Percentiles rank a stretch among this genome's conserved stretches.
phyloP scores from a whole-genome alignment of 148 eudicot genomes.

The Oxyria digyna region DNA sequence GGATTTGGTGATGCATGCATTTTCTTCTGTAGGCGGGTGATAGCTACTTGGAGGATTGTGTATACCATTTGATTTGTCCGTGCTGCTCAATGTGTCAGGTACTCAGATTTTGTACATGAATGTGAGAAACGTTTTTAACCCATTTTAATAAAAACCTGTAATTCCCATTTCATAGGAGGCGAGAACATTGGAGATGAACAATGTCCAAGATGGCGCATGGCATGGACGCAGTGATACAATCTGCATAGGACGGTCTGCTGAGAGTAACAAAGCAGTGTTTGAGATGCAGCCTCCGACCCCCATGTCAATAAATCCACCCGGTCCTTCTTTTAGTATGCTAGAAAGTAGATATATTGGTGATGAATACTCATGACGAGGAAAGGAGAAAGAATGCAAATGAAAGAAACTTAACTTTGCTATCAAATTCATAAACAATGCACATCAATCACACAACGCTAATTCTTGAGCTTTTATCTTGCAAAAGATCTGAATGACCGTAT shows the following conservation, averaged over 20 bases:
- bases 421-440: no score
- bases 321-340: no score
- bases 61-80: constrained; percentile 76
- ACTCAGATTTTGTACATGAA: neutral
- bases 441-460: no score
- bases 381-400: no score
- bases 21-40: constrained; percentile 42
- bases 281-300: constrained; percentile 53
- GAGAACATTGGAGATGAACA: constrained; percentile 91
- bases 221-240: constrained; percentile 93
- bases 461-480: no score
- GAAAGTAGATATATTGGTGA: no score
- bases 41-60: constrained; percentile 66
- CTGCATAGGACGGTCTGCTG: constrained; percentile 49
- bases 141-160: neutral
- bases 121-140: neutral
- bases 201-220: constrained; percentile 92
- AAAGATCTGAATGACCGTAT: no score
- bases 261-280: constrained; percentile 36
- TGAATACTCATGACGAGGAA: no score
- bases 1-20: neutral
- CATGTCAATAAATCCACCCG: constrained; percentile 28
- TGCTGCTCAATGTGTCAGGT: constrained; percentile 83
- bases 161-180: constrained; percentile 57
- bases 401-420: no score